A percentile compares a stretch with the other conserved stretches of the same genome.
Conservation (phyloP, 2,329 filamentous ascomycete species). For the Akanthomyces dipterigenus region DNA sequence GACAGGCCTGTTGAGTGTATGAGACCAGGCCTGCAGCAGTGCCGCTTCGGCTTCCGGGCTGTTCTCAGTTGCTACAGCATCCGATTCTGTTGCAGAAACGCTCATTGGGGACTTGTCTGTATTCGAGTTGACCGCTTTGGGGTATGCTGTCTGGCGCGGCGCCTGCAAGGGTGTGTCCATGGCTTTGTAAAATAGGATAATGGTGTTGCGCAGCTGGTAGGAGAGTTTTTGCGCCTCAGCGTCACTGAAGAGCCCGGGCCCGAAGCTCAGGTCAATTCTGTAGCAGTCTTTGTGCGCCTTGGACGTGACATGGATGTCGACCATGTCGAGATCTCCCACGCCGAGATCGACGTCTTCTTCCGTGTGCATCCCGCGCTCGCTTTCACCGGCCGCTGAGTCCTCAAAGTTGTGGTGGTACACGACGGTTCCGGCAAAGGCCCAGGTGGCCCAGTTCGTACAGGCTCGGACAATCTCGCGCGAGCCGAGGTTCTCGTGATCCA, state of each 20-base stretch:
- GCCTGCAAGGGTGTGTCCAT: not conserved
- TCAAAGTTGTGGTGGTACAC: not conserved
- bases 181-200: not conserved
- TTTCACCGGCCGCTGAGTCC: not conserved
- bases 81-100: not conserved
- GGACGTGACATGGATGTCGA: not conserved
- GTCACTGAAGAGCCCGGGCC: not conserved
- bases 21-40: not conserved
- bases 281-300: not conserved
- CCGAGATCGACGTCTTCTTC: conserved; percentile 36
- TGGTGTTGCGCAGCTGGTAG: not conserved
- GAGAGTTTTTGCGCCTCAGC: not conserved
- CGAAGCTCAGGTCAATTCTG: not conserved
- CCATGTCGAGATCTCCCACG: conserved; percentile 24
- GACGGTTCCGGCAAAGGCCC: not conserved
- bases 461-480: not conserved
- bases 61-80: not conserved
- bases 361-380: conserved; percentile 25
- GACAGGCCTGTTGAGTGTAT: not conserved
- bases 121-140: not conserved
- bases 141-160: not conserved
- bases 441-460: not conserved
- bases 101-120: not conserved
- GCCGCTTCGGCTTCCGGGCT: not conserved
- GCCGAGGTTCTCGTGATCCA: not conserved